phyloP scores from a whole-genome alignment of 2,329 filamentous ascomycete species.

The Pestalotiopsis sp. region DNA sequence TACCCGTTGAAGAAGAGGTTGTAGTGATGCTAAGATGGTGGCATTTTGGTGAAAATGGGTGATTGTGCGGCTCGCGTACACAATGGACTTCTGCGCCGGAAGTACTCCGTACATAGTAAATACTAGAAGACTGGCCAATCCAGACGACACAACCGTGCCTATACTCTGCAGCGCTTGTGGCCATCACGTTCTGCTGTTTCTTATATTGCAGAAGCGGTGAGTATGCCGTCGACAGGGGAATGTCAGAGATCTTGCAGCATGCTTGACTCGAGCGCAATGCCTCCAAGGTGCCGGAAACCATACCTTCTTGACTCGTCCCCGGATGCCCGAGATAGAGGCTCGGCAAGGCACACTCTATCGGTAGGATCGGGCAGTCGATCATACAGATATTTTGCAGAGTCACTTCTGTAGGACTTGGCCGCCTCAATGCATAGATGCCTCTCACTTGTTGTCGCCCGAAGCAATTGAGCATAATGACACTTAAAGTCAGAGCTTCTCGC shows the following conservation, averaged over 20 bases:
- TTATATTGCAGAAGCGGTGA: neutral
- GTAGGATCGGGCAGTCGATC: neutral
- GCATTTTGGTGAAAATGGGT: too few species aligned
- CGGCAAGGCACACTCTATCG: neutral
- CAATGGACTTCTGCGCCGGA: too few species aligned
- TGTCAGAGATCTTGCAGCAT: neutral
- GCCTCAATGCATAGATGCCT: neutral
- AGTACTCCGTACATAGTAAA: too few species aligned
- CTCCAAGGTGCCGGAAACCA: neutral
- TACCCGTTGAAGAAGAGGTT: too few species aligned
- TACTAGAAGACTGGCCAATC: too few species aligned
- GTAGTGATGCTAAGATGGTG: too few species aligned
- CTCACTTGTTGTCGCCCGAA: neutral
- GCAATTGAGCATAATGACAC: too few species aligned
- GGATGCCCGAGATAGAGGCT: neutral
- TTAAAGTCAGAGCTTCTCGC: too few species aligned
- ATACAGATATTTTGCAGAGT: neutral
- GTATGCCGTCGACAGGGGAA: neutral
- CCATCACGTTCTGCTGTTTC: too few species aligned
- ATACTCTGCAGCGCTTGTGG: too few species aligned
- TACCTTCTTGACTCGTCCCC: neutral
- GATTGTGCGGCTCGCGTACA: too few species aligned
- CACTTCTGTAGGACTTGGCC: neutral
- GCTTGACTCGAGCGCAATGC: neutral
- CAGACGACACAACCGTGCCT: too few species aligned